Evolutionary conservation across 2,329 filamentous ascomycete genomes (phyloP), one percentile per base, ranked within the genome.

Genomic region (Didymella exigua): DNA sequence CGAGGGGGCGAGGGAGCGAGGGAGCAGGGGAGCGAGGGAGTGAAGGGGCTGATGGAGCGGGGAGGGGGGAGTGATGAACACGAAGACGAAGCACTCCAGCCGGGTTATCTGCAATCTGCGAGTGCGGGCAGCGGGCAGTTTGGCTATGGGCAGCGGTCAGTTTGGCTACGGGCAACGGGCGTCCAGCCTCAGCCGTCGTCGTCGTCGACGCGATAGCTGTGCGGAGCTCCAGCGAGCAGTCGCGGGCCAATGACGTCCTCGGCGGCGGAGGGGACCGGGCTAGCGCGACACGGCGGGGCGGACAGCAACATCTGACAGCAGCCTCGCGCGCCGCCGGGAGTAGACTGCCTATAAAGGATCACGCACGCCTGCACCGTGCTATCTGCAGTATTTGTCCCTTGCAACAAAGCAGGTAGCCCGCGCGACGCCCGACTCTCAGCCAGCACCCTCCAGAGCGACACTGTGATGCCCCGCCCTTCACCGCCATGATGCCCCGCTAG

Each of bases 401-500:
- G 40, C 51, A 19, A n/a, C n/a, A n/a, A n/a, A 38, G 33, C 38
- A 44, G 51, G 38, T 41, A 49, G 30, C 51, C 51, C 51, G 23
- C 45, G 45, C 45, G 33, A 54, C 51, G 47, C 31, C n/a, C 31
- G 16, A 34, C 7, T 6, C 10, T 18, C 14, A 19, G n/a, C 31
- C 27, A 38, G 37, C 30, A 27, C 19, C 36, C 41, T 55, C 56
- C 18, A 41, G 59, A 51, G 59, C 60, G 54, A 63, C 58, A 52
- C 24, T 29, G 59, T 65, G 58, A 65, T 56, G 54, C 54, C 38
- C 47, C 57, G 40, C 53, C 54, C 41, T 16, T 45, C 53, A 56
- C 36, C 55, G 24, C 49, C 45, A 40, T 40, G 13, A 16, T 52
- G 40, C 49, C 59, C 60, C 56, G 51, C 58, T 54, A 58, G 53